These are phyloP conservation scores for Capsicum baccatum DNA, from an alignment of 257 asterid species.

Conservation along the genomic window DNA sequence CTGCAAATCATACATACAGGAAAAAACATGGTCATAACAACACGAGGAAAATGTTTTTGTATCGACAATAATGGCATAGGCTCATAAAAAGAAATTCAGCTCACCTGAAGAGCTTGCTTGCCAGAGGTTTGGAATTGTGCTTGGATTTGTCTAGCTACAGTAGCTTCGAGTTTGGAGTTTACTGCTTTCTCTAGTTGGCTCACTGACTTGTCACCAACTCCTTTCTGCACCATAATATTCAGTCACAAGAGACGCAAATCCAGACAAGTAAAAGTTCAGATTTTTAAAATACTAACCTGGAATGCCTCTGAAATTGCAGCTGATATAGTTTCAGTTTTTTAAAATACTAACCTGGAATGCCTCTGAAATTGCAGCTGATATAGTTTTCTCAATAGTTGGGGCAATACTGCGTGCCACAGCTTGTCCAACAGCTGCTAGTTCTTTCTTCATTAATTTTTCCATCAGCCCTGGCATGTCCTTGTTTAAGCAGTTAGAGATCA, in stretches of 20 bases:
- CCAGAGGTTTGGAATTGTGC: constrained; percentile 94
- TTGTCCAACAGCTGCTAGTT: constrained; percentile 71
- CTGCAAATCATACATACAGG: not conserved
- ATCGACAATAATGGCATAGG: constrained; percentile 12
- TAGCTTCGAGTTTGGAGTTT: constrained; percentile 79
- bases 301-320: constrained; percentile 71
- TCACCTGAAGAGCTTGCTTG: constrained; percentile 95
- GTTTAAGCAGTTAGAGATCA: constrained; percentile 67
- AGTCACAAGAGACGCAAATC: constrained; percentile 35
- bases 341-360: constrained; percentile 74
- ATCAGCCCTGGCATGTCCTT: constrained; percentile 77
- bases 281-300: constrained; percentile 62
- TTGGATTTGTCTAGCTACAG: constrained; percentile 86
- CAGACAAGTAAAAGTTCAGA: constrained; percentile 10
- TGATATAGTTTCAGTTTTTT: constrained; percentile 49
- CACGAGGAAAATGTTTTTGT: not conserved
- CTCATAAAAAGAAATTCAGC: not conserved
- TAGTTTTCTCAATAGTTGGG: constrained; percentile 78
- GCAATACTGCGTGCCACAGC: constrained; percentile 72
- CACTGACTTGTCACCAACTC: constrained; percentile 91
- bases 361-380: constrained; percentile 68
- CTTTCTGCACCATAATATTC: constrained; percentile 69
- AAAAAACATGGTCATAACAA: not conserved
- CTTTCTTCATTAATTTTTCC: constrained; percentile 85
- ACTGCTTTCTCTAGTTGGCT: constrained; percentile 89